A percentile compares a stretch with the other conserved stretches of the same genome.
Evolutionary conservation across 805 yeast species (phyloP).

Genomic region (Pichia cephalocereana): DNA sequence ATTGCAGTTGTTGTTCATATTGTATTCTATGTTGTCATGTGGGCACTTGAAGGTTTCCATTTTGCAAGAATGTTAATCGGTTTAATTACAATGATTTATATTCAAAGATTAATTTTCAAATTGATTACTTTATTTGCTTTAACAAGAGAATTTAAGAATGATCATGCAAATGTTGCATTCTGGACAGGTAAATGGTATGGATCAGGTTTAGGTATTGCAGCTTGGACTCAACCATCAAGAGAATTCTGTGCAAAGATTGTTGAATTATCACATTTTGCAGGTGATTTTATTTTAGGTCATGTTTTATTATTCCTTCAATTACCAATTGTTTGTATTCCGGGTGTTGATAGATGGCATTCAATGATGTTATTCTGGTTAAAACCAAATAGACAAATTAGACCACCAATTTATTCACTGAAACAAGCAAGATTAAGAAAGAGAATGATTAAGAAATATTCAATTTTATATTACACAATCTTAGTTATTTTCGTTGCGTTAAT

Average conservation of each 20-base stretch:
- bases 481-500: conserved; percentile 65
- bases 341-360: conserved; percentile 95
- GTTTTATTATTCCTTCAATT: conserved; percentile 77
- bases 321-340: conserved; percentile 79
- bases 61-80: conserved; percentile 86
- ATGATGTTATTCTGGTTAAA: conserved; percentile 98
- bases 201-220: conserved; percentile 85
- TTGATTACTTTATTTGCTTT: conserved; percentile 66
- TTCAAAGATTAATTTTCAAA: conserved; percentile 84
- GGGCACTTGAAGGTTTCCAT: conserved; percentile 92
- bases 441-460: conserved; percentile 90
- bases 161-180: conserved; percentile 94
- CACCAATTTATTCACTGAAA: conserved; percentile 93
- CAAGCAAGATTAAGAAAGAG: conserved; percentile 95
- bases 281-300: conserved; percentile 94
- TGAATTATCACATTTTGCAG: conserved; percentile 92
- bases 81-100: conserved; percentile 69
- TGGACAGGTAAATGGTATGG: conserved; percentile 99
- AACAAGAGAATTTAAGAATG: conserved; percentile 95
- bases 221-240: conserved; percentile 92
- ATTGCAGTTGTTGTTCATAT: conserved; percentile 83
- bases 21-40: conserved; percentile 85
- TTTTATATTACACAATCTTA: conserved; percentile 66
- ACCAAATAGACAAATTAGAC: conserved; percentile 94
- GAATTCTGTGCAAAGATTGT: conserved; percentile 91